Conservation (phyloP, 257 asterid species). For the Solanum appendiculatum region DNA sequence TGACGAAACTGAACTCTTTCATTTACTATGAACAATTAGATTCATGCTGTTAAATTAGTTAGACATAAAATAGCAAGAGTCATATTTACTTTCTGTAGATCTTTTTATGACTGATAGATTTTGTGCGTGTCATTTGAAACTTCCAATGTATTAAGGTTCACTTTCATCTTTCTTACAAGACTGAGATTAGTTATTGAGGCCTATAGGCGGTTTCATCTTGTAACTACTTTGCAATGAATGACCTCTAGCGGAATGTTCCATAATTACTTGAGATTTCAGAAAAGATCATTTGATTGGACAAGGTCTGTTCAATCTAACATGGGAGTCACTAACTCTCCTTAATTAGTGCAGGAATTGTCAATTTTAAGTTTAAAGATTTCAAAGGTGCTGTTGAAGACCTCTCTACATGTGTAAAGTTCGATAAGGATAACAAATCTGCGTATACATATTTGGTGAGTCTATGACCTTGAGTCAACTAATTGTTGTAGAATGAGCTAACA, state of each 20-base stretch:
- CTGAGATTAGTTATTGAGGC: neutral
- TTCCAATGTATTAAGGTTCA: neutral
- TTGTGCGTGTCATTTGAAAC: neutral
- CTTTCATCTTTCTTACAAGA: neutral
- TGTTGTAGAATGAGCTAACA: neutral
- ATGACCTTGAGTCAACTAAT: slow-evolving; percentile 1
- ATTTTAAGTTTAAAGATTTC: slow-evolving; percentile 90
- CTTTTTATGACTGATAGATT: neutral
- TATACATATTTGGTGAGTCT: slow-evolving; percentile 83
- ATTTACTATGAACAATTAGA: neutral
- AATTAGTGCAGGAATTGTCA: slow-evolving; percentile 74
- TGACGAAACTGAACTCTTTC: slow-evolving; percentile 11
- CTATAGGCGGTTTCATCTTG: neutral
- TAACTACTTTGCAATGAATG: neutral
- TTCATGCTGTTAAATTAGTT: neutral
- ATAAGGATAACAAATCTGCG: slow-evolving; percentile 86
- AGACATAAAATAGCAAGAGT: neutral
- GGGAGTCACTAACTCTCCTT: neutral
- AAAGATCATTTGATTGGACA: neutral
- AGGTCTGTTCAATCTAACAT: neutral
- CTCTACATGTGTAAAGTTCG: slow-evolving; percentile 70
- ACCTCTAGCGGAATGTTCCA: neutral
- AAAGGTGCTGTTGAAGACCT: slow-evolving; percentile 88
- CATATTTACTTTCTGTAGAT: neutral
- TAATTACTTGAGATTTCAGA: neutral